Percentiles rank a stretch among this genome's conserved stretches.
Conservation (phyloP, 192 early-diverging fungal species). For the Endogone sp. region DNA sequence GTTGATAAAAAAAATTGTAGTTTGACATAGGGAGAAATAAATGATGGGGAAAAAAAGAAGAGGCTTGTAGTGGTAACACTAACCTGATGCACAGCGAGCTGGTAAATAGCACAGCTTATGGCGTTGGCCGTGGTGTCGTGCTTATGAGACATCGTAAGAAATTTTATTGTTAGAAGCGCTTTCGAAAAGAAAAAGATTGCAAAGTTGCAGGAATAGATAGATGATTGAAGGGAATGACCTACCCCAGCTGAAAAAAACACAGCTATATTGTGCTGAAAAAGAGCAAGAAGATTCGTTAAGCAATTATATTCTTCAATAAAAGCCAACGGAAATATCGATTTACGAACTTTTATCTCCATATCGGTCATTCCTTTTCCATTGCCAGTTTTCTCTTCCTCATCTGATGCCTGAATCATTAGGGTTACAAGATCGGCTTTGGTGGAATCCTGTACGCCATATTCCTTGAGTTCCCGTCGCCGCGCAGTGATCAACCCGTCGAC, state of each 20-base stretch:
- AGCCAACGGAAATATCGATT: not conserved
- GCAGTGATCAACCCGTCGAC: no score
- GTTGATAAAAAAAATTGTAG: no score
- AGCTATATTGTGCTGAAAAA: constrained; percentile 39
- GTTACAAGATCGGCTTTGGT: not conserved
- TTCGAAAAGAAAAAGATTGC: not conserved
- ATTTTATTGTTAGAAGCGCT: no score
- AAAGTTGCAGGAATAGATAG: not conserved
- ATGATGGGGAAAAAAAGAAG: no score
- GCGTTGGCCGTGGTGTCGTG: constrained; percentile 30
- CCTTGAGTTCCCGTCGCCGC: no score
- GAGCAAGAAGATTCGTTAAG: not conserved
- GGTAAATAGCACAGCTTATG: constrained; percentile 33
- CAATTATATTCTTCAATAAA: no score
- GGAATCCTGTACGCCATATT: no score
- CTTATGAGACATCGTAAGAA: not conserved
- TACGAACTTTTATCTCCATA: not conserved
- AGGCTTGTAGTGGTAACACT: not conserved
- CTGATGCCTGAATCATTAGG: not conserved
- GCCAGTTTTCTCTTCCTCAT: not conserved
- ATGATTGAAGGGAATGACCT: no score
- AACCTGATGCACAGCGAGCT: constrained; percentile 38
- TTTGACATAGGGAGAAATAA: no score
- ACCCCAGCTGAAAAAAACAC: constrained; percentile 54
- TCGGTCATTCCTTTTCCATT: not conserved